These are phyloP conservation scores for Pseudogymnoascus destructans DNA, from an alignment of 2,329 filamentous ascomycete species.

Conservation along the genomic window DNA sequence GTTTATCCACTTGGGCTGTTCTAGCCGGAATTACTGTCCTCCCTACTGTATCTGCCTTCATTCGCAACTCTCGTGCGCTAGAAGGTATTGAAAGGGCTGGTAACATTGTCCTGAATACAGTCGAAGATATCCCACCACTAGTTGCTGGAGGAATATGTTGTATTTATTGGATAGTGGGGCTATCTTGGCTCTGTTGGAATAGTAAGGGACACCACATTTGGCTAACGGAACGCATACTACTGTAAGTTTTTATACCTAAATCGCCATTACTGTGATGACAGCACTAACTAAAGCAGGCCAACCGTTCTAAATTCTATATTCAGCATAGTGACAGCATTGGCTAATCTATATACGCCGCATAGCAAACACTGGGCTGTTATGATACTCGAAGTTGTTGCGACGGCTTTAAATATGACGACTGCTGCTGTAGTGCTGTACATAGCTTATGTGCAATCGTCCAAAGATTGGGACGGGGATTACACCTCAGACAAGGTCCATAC, in stretches of 20 bases:
- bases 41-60: slow-evolving; percentile 22
- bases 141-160: slow-evolving; percentile 17
- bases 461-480: not conserved
- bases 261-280: not conserved
- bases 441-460: not conserved
- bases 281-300: slow-evolving; percentile 15
- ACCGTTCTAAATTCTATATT: slow-evolving; percentile 20
- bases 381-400: not conserved
- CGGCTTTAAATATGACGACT: not conserved
- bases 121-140: slow-evolving; percentile 20
- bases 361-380: not conserved
- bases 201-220: slow-evolving; percentile 20
- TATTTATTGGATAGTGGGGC: slow-evolving; percentile 17
- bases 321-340: slow-evolving; percentile 21
- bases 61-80: slow-evolving; percentile 11
- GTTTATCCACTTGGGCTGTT: slow-evolving; percentile 21
- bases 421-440: not conserved
- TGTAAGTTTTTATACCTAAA: slow-evolving; percentile 12
- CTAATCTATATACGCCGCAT: slow-evolving; percentile 20
- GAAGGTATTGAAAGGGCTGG: slow-evolving; percentile 12
- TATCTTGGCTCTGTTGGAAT: not conserved
- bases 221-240: slow-evolving; percentile 21
- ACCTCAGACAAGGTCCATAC: not conserved
- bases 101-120: slow-evolving; percentile 12
- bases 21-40: slow-evolving; percentile 24